Evolutionary conservation across 805 yeast species (phyloP), one percentile per base, ranked within the genome.

Genomic region (Ogataea paraovalis): DNA sequence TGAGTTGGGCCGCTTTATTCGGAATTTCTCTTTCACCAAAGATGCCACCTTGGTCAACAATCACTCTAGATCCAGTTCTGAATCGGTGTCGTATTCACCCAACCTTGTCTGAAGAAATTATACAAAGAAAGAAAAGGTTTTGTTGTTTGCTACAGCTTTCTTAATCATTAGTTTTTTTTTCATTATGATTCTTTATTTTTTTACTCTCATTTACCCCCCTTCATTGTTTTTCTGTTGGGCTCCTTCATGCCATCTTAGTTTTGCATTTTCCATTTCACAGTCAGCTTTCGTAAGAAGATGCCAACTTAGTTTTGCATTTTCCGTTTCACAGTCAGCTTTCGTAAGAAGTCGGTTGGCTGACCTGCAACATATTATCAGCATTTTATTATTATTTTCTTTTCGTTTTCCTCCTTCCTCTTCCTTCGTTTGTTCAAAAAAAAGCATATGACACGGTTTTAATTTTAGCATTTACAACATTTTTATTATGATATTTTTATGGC

Each of bases 1-100:
- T 22, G 89, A 84, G 57, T 64, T 80, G 14, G 83, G 84, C 4
- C 83, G 83, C 0, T 75, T 75, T 51, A 20, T 34, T n/a, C 19
- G 38, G 16, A 34, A 34, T 16, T 16, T 71, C 66, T 34, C 62
- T 47, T 6, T 41, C 18, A 27, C 16, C 3, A 3, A 49, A 46
- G 16, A 21, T 45, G 22, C 39, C 20, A 38, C 13, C 37, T 30
- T 30, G 12, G 20, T 18, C 13, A 36, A 39, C 37, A 51, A 46
- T 22, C 43, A 42, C 65, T 47, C 51, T 28, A 37, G 50, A 34
- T 45, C 54, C 8, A 48, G 53, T 38, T 44, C 50, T 16, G 53
- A 47, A 47, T 48, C 55, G 44, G 48, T 41, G 14, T 34, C 39
- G n/a, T 46, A 28, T 39, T 45, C 54, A 12, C 48, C 49, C 20